Evolutionary conservation across 768 basidiomycete species (phyloP).

Genomic region (Auricularia sp.): DNA sequence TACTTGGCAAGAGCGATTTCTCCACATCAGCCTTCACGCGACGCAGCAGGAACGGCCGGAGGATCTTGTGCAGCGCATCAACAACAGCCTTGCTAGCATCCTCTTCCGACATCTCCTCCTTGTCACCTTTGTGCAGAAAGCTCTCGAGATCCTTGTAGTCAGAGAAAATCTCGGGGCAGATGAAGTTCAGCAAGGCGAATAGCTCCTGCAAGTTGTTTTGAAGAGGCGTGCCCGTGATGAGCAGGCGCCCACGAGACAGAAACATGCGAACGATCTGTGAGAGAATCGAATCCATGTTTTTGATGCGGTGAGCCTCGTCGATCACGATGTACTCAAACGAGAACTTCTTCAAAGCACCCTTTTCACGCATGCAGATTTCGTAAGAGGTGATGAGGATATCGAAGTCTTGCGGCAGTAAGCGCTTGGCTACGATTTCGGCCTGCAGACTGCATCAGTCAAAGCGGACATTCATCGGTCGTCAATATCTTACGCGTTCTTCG

Average conservation of each 20-base stretch:
- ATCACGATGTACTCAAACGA: constrained; percentile 97
- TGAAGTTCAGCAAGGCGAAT: constrained; percentile 87
- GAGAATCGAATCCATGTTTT: constrained; percentile 94
- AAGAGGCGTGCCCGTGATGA: constrained; percentile 94
- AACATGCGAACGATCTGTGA: constrained; percentile 91
- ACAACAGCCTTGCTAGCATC: constrained; percentile 88
- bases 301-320: constrained; percentile 98
- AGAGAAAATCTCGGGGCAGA: constrained; percentile 92
- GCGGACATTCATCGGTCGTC: too few species aligned
- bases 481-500: constrained; percentile 58
- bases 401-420: constrained; percentile 79
- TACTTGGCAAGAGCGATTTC: constrained; percentile 87
- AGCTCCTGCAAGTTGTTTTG: constrained; percentile 97
- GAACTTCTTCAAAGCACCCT: constrained; percentile 85
- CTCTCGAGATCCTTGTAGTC: constrained; percentile 85
- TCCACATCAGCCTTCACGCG: constrained; percentile 96
- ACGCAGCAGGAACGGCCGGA: constrained; percentile 87
- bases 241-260: constrained; percentile 74
- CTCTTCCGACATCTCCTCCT: constrained; percentile 52
- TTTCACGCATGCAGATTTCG: constrained; percentile 94
- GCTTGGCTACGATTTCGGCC: constrained; percentile 65
- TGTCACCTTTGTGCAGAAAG: constrained; percentile 86
- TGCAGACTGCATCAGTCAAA: constrained; percentile 5
- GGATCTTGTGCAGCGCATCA: constrained; percentile 92
- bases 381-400: constrained; percentile 94